phyloP scores from a whole-genome alignment of 306 rosid genomes.

The Pyrus pyrifolia region DNA sequence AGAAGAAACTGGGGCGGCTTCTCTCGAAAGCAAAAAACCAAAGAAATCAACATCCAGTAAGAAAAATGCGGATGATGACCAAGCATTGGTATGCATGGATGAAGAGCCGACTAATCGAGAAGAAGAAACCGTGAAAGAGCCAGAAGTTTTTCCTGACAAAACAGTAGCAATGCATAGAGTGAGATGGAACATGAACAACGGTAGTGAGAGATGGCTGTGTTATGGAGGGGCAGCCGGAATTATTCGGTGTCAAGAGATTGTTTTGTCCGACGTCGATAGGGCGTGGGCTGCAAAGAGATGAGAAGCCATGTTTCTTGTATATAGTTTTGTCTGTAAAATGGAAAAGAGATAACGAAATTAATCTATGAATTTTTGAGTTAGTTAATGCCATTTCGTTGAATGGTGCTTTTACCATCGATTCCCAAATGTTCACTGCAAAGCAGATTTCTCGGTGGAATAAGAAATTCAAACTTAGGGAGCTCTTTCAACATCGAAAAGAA shows the following conservation, averaged over 20 bases:
- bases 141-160: constrained; percentile 59
- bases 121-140: constrained; percentile 6
- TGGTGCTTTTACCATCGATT: no score
- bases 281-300: constrained; percentile 52
- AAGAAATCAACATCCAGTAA: neutral
- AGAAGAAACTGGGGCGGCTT: neutral
- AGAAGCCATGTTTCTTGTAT: neutral
- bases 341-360: neutral
- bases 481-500: no score
- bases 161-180: constrained; percentile 64
- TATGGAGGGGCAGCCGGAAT: constrained; percentile 85
- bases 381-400: no score
- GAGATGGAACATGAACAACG: constrained; percentile 93
- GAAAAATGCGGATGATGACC: neutral
- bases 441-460: no score
- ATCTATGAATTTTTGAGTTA: neutral
- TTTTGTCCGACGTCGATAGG: constrained; percentile 38
- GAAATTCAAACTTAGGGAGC: no score
- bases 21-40: neutral
- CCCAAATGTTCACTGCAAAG: no score
- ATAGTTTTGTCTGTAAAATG: neutral
- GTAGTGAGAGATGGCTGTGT: constrained; percentile 91
- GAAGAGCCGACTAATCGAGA: constrained; percentile 21
- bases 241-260: constrained; percentile 79
- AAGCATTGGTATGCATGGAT: constrained; percentile 18